Conservation (phyloP, 768 basidiomycete genomes). For the Hysterangium stoloniferum region DNA sequence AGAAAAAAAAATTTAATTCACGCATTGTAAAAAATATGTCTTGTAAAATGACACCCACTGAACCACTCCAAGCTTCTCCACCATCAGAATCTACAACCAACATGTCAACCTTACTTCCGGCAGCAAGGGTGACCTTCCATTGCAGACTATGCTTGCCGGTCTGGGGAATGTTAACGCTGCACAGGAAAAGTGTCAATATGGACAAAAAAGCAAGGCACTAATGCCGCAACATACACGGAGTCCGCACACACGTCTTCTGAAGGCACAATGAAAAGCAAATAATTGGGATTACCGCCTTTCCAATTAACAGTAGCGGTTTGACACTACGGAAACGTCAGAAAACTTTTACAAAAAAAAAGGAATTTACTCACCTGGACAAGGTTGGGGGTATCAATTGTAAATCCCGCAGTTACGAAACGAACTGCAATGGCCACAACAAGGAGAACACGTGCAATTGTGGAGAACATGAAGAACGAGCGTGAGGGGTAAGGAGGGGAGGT, state of each 20-base stretch:
- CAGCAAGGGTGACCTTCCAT: conserved; percentile 40
- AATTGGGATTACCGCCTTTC: background rate
- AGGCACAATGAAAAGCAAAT: conserved; percentile 30
- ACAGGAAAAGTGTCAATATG: conserved; percentile 9
- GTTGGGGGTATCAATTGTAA: conserved; percentile 44
- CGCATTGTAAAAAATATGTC: conserved; percentile 1
- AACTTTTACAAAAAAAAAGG: background rate
- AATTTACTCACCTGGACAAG: conserved; percentile 41
- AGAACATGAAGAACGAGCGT: conserved; percentile 51
- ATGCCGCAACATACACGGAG: conserved; percentile 40
- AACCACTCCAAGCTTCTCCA: conserved; percentile 60
- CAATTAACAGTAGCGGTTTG: background rate
- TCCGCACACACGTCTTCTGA: conserved; percentile 49
- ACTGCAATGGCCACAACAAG: conserved; percentile 44
- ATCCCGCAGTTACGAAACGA: conserved; percentile 43
- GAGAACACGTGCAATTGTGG: conserved; percentile 75
- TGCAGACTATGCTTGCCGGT: conserved; percentile 34
- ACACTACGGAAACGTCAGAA: background rate
- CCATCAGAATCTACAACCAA: conserved; percentile 45
- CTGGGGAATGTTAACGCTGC: conserved; percentile 51
- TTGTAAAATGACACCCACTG: conserved; percentile 33
- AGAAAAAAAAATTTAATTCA: background rate
- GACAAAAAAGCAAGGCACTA: background rate
- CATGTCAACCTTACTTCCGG: conserved; percentile 41
- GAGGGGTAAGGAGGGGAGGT: conserved; percentile 17